A percentile compares a stretch with the other conserved stretches of the same genome.
These are phyloP conservation scores for Arthrobotrys sinensis DNA, from an alignment of 2,329 filamentous ascomycete genomes.

Conservation along the genomic window DNA sequence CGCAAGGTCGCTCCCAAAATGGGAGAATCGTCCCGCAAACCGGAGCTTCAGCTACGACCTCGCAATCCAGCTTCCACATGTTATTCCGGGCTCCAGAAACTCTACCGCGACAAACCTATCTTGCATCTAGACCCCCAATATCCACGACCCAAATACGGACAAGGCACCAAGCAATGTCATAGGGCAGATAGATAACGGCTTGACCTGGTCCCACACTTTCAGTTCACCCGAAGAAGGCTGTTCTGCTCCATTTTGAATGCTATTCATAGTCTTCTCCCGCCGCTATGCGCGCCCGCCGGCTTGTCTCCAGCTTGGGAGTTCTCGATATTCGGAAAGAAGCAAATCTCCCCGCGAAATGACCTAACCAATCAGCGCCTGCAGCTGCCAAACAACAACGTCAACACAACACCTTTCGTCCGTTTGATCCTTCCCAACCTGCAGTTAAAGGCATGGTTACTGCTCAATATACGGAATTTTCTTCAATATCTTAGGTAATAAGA, in stretches of 20 bases:
- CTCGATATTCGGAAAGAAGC: slow-evolving; percentile 42
- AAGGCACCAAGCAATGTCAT: not conserved
- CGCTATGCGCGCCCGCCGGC: slow-evolving; percentile 25
- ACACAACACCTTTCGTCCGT: slow-evolving; percentile 54
- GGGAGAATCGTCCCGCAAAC: slow-evolving; percentile 10
- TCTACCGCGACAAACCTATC: slow-evolving; percentile 22
- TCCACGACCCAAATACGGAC: slow-evolving; percentile 23
- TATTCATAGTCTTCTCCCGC: slow-evolving; percentile 44
- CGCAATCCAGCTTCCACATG: slow-evolving; percentile 58
- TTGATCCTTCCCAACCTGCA: slow-evolving; percentile 48
- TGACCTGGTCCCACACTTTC: slow-evolving; percentile 13
- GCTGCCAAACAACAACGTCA: slow-evolving; percentile 44
- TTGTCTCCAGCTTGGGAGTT: slow-evolving; percentile 13
- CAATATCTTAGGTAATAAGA: slow-evolving; percentile 60
- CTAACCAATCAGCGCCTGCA: slow-evolving; percentile 21
- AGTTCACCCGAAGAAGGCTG: not conserved
- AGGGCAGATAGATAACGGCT: slow-evolving; percentile 44
- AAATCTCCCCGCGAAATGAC: slow-evolving; percentile 30
- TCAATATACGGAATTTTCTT: slow-evolving; percentile 38
- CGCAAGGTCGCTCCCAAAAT: slow-evolving; percentile 11
- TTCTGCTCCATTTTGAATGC: slow-evolving; percentile 11
- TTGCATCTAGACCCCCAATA: slow-evolving; percentile 12
- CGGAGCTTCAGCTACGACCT: slow-evolving; percentile 28
- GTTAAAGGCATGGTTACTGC: slow-evolving; percentile 36
- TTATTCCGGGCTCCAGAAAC: slow-evolving; percentile 18